Percentiles rank a stretch among this genome's conserved stretches.
phyloP scores from a whole-genome alignment of 129 eudicot genomes.

The Kitagawia praeruptora region DNA sequence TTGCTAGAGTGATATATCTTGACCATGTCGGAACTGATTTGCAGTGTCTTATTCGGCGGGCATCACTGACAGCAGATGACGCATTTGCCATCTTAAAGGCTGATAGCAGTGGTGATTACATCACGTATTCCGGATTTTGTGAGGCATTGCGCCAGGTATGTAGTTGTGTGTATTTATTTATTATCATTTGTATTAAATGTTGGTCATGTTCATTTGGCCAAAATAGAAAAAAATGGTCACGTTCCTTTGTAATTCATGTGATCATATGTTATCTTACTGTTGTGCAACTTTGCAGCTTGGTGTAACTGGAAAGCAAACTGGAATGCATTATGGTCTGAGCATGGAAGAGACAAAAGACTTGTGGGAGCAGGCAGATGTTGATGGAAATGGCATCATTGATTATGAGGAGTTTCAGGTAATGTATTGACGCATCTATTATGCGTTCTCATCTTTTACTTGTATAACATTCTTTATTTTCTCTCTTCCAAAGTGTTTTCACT shows the following conservation, averaged over 20 bases:
- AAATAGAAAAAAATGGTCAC: not conserved
- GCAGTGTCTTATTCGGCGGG: conserved; percentile 83
- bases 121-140: conserved; percentile 69
- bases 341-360: conserved; percentile 67
- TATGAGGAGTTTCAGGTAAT: conserved; percentile 68
- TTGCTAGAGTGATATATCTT: not conserved
- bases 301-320: conserved; percentile 55
- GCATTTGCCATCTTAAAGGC: conserved; percentile 85
- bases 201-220: not conserved
- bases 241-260: not conserved
- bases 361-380: conserved; percentile 90
- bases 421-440: not conserved
- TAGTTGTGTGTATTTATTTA: not conserved
- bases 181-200: not conserved
- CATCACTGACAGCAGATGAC: conserved; percentile 57
- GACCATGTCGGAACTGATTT: conserved; percentile 6
- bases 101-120: conserved; percentile 60
- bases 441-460: not conserved
- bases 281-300: conserved; percentile 49
- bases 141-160: conserved; percentile 79
- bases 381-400: conserved; percentile 80
- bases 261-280: not conserved
- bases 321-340: conserved; percentile 57
- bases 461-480: not conserved
- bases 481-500: not conserved